These are phyloP conservation scores for Eimeria nieschulzi DNA, from an alignment of 169 alveolate species.

Conservation along the genomic window DNA sequence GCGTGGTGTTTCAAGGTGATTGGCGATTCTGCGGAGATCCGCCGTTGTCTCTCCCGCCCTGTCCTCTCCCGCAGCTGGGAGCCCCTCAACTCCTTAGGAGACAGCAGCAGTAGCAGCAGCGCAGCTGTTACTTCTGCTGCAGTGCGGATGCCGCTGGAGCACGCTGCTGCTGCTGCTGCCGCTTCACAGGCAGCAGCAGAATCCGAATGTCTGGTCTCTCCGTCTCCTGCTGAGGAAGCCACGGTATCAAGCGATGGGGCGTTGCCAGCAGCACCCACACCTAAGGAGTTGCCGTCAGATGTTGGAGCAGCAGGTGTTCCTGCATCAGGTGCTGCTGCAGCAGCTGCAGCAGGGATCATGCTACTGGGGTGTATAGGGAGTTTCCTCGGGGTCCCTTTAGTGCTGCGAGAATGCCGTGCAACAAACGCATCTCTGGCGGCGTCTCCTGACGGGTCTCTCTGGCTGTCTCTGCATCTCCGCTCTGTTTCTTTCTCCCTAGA, in stretches of 20 bases:
- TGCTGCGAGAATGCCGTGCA: slow-evolving; percentile 34
- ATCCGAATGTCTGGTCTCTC: background rate
- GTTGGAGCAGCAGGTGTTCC: slow-evolving; percentile 10
- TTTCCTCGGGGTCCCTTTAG: background rate
- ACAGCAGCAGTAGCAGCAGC: slow-evolving; percentile 19
- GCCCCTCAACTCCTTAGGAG: background rate
- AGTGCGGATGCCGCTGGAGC: background rate
- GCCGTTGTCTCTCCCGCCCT: slow-evolving; percentile 13
- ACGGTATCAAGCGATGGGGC: background rate
- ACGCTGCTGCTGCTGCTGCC: slow-evolving; percentile 26
- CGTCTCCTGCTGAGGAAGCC: slow-evolving; percentile 6
- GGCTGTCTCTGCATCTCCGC: slow-evolving; percentile 32
- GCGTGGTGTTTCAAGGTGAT: slow-evolving; percentile 27
- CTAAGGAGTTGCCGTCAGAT: background rate
- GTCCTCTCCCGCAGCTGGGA: background rate
- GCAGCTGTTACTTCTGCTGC: slow-evolving; percentile 19
- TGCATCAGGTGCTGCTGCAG: slow-evolving; percentile 20
- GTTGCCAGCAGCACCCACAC: slow-evolving; percentile 1
- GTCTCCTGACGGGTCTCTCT: slow-evolving; percentile 37
- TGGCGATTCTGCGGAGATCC: slow-evolving; percentile 14
- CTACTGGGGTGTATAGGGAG: background rate
- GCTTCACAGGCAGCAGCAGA: background rate
- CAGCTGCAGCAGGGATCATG: background rate
- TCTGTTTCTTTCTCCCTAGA: background rate
- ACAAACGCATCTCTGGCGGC: slow-evolving; percentile 1